Conservation (phyloP, 306 rosid genomes). For the Pterocarpus macrocarpus region DNA sequence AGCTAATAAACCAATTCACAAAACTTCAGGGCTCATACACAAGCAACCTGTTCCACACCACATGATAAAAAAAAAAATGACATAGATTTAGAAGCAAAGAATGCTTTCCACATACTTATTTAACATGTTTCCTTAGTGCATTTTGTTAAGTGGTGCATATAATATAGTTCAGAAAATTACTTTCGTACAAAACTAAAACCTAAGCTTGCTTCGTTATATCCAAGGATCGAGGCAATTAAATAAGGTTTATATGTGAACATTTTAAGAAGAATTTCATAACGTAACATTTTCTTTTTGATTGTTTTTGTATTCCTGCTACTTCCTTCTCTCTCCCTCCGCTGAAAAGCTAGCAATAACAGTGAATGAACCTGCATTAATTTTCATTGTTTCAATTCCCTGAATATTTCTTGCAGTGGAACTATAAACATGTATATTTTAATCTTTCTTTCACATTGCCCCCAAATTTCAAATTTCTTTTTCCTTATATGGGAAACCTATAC, state of each 20-base stretch:
- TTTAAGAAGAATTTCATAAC: not conserved
- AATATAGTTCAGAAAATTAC: not conserved
- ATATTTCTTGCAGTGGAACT: constrained; percentile 10
- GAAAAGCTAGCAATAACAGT: not conserved
- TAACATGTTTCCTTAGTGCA: constrained; percentile 35
- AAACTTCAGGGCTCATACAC: constrained; percentile 50
- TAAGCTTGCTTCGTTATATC: constrained; percentile 17
- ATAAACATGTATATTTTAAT: not conserved
- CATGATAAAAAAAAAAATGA: constrained; percentile 36
- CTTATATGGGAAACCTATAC: constrained; percentile 7
- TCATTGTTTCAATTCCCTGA: not conserved
- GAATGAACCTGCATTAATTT: not conserved
- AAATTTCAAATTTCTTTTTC: constrained; percentile 6
- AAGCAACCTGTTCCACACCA: constrained; percentile 62
- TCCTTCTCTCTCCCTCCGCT: not conserved
- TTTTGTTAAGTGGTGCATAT: constrained; percentile 28
- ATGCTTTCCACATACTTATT: constrained; percentile 42
- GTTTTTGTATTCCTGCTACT: not conserved
- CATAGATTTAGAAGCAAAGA: constrained; percentile 55
- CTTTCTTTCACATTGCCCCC: constrained; percentile 16
- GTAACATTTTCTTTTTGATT: not conserved
- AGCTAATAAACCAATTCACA: constrained; percentile 57
- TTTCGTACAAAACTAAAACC: constrained; percentile 21
- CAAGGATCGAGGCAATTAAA: not conserved
- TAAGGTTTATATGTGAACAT: not conserved